Evolutionary conservation across 345 rosid genomes (phyloP).

Genomic region (Cardamine resedifolia): DNA sequence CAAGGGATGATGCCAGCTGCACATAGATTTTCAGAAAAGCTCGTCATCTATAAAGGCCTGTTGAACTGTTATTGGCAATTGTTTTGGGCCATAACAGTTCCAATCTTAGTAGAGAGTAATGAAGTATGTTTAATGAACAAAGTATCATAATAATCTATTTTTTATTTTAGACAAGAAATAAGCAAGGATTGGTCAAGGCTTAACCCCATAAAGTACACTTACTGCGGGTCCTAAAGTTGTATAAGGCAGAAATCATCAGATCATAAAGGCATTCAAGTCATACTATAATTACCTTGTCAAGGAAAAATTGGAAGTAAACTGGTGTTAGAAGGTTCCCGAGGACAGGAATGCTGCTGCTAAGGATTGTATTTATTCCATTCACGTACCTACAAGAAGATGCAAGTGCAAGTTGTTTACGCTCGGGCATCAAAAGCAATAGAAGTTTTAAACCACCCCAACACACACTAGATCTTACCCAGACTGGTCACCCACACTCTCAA

Average conservation of each 20-base stretch:
- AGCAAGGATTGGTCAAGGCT: slow-evolving; percentile 49
- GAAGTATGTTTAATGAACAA: not conserved
- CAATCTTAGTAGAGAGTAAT: not conserved
- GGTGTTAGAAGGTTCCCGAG: slow-evolving; percentile 39
- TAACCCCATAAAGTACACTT: not conserved
- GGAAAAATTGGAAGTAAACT: slow-evolving; percentile 40
- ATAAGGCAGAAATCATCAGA: slow-evolving; percentile 37
- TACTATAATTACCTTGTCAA: slow-evolving; percentile 34
- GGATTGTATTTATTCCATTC: slow-evolving; percentile 32
- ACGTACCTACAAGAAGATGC: slow-evolving; percentile 52
- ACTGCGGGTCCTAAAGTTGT: not conserved
- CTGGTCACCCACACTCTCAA: slow-evolving; percentile 98
- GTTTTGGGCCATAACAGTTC: not conserved
- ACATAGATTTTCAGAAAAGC: slow-evolving; percentile 11
- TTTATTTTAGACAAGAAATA: not conserved
- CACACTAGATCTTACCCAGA: slow-evolving; percentile 60
- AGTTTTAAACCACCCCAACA: slow-evolving; percentile 2
- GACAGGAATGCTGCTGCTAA: slow-evolving; percentile 38
- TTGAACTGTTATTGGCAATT: slow-evolving; percentile 5
- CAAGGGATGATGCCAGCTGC: slow-evolving; percentile 98
- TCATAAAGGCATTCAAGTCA: slow-evolving; percentile 17
- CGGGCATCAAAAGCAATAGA: not conserved
- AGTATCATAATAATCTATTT: not conserved
- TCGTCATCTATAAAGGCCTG: slow-evolving; percentile 25
- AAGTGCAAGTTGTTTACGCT: slow-evolving; percentile 25